These are phyloP conservation scores for Penicillium sp. DNA, from an alignment of 2,329 filamentous ascomycete species.

Conservation along the genomic window DNA sequence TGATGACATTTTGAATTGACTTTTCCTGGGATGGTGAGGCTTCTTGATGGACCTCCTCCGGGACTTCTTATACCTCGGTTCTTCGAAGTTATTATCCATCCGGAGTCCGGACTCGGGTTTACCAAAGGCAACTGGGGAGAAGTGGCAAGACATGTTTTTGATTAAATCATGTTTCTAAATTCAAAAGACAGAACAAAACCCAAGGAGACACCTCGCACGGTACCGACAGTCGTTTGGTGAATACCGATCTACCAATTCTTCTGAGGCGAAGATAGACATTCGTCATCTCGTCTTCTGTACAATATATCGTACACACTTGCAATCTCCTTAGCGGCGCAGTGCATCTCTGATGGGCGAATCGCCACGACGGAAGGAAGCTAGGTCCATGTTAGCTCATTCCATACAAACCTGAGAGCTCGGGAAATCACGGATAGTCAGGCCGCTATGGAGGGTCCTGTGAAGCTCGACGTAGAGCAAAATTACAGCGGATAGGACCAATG, in stretches of 20 bases:
- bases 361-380: slow-evolving; percentile 45
- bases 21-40: background rate
- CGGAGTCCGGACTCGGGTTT: background rate
- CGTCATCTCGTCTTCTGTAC: slow-evolving; percentile 31
- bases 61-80: background rate
- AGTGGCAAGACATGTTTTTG: background rate
- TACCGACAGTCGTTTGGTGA: background rate
- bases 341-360: slow-evolving; percentile 41
- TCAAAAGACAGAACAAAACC: background rate
- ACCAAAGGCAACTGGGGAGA: background rate
- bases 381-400: slow-evolving; percentile 13
- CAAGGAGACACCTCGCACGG: slow-evolving; percentile 4
- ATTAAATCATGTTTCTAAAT: slow-evolving; percentile 7
- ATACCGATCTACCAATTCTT: slow-evolving; percentile 14
- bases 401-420: background rate
- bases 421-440: slow-evolving; percentile 5
- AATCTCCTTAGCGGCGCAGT: slow-evolving; percentile 34
- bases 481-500: background rate
- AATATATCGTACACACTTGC: slow-evolving; percentile 37
- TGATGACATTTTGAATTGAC: slow-evolving; percentile 12
- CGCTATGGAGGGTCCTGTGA: background rate
- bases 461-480: background rate
- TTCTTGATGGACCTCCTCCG: background rate
- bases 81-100: background rate
- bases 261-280: slow-evolving; percentile 10